These are phyloP conservation scores for Hypoxylon cercidicola DNA, from an alignment of 495 filamentous ascomycete species.

Conservation along the genomic window DNA sequence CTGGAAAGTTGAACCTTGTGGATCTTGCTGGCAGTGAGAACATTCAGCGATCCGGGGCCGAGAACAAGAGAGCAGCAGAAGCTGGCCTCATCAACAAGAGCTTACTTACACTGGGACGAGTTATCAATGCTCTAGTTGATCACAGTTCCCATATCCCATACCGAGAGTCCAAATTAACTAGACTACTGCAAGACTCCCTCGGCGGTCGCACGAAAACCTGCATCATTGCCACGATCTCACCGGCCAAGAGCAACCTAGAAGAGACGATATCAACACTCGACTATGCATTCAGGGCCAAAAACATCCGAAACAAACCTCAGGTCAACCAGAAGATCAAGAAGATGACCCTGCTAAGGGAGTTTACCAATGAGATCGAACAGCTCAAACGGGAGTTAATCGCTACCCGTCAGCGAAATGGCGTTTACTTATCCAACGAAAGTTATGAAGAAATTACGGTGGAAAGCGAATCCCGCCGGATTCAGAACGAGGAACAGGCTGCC, in stretches of 20 bases:
- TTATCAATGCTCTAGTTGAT: constrained; percentile 98
- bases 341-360: constrained; percentile 88
- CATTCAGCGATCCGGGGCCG: constrained; percentile 93
- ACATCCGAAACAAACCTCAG: constrained; percentile 97
- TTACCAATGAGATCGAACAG: constrained; percentile 92
- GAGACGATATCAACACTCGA: constrained; percentile 98
- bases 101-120: constrained; percentile 89
- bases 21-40: constrained; percentile 98
- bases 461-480: constrained; percentile 90
- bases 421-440: constrained; percentile 85
- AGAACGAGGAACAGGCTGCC: constrained; percentile 90
- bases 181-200: constrained; percentile 93
- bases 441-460: constrained; percentile 89
- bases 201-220: constrained; percentile 97
- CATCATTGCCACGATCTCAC: constrained; percentile 96
- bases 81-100: constrained; percentile 98
- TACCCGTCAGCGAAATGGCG: constrained; percentile 91
- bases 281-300: constrained; percentile 97
- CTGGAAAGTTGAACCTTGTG: constrained; percentile 94
- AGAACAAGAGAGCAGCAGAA: constrained; percentile 96
- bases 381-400: constrained; percentile 93
- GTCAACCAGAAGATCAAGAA: constrained; percentile 91
- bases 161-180: constrained; percentile 94
- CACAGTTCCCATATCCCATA: constrained; percentile 93
- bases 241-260: constrained; percentile 92